Evolutionary conservation across 2,329 filamentous ascomycete species (phyloP), one percentile per base, ranked within the genome.

Genomic region (Microsporum canis): DNA sequence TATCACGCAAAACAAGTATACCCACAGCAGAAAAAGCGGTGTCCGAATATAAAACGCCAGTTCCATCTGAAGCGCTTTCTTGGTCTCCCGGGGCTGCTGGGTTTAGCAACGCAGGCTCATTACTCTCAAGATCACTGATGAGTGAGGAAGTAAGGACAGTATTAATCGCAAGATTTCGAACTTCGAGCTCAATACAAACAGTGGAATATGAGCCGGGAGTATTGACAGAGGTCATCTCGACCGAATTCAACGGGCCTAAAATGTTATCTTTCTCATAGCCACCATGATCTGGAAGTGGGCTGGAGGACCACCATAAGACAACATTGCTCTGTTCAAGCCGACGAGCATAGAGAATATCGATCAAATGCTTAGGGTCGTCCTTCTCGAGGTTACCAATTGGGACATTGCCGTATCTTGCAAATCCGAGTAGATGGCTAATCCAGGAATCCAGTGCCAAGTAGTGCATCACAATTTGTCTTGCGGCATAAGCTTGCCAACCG

Each of bases 141-240:
- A 99, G 83, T 0, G 94, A 95, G 0, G 92, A 96, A 0, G 94
- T 96, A 17, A 99, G 79, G 56, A 99, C 95, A 0, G 95, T 99
- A 76, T 99, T 99, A 76, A 99, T 97, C 3, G 91, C 88, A 12
- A 99, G 81, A 69, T 99, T 99, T 53, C 91, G 88, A 57, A 99
- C 84, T 64, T 95, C 90, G 12, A 99, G 76, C 67, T 99, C 94
- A 64, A 99, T 94, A 71, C 94, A 99, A 2, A 99, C 94, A 0
- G 92, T 96, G 1, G 91, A 88, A 72, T 95, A 99, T 0, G 92
- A 95, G 45, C 91, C 92, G 0, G 92, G 88, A 58, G 90, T 92
- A 71, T 99, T 99, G 71, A 96, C 84, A 12, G 87, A 87, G 0
- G 94, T 92, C 90, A 97, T 95, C 62, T 89, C 86, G 12, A 96